phyloP scores from a whole-genome alignment of 257 asterid species.

The Solanum virginianum region DNA sequence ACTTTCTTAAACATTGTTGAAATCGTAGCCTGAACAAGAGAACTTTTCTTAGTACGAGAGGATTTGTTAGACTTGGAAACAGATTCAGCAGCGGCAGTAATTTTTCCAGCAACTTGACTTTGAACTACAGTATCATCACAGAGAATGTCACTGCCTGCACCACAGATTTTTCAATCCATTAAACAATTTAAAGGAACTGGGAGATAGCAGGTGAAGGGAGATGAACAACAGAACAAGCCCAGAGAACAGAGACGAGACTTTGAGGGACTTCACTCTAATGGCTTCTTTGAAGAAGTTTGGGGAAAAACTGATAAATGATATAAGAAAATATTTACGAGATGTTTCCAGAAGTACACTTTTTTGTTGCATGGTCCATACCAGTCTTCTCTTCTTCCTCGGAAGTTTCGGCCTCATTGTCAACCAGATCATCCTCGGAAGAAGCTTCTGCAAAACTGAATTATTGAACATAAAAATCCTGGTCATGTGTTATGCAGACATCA shows the following conservation, averaged over 20 bases:
- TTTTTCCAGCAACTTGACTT: constrained; percentile 19
- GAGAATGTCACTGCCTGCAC: constrained; percentile 23
- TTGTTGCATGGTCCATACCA: constrained; percentile 8
- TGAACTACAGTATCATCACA: constrained; percentile 20
- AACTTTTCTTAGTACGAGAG: constrained; percentile 18
- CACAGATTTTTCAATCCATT: constrained; percentile 27
- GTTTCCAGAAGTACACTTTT: constrained; percentile 8
- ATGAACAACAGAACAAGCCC: constrained; percentile 1
- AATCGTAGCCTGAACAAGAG: constrained; percentile 68
- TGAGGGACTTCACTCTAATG: neutral
- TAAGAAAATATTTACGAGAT: constrained; percentile 12
- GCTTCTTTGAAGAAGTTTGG: neutral
- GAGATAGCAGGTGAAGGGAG: constrained; percentile 3
- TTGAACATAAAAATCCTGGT: neutral
- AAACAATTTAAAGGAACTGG: constrained; percentile 28
- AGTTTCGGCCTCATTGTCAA: constrained; percentile 22
- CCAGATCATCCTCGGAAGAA: constrained; percentile 53
- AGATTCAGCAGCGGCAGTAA: constrained; percentile 20
- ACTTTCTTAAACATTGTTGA: constrained; percentile 74
- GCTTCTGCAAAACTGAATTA: constrained; percentile 53
- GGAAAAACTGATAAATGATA: neutral
- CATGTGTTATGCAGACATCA: neutral
- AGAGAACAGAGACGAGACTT: neutral
- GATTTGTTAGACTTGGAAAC: constrained; percentile 20
- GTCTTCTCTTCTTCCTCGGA: constrained; percentile 38